Evolutionary conservation across 2,329 filamentous ascomycete species (phyloP).

Genomic region (Alternaria triticina): DNA sequence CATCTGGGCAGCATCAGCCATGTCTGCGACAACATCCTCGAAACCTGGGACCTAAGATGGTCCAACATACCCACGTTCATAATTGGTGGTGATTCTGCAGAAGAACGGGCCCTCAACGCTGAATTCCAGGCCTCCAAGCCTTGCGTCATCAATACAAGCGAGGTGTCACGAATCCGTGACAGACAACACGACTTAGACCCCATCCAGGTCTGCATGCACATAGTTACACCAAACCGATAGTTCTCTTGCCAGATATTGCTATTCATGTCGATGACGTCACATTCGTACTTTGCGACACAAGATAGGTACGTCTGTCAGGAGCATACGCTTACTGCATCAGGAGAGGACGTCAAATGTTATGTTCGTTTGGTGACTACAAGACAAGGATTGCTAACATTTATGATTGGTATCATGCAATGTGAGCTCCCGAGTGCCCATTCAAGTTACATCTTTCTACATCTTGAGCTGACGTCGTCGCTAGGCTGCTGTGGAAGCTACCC

Average conservation of each 20-base stretch:
- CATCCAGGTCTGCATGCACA: background rate
- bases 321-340: background rate
- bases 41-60: too few species aligned
- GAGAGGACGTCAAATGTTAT: background rate
- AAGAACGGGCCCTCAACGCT: too few species aligned
- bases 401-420: background rate
- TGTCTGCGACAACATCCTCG: too few species aligned
- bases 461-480: background rate
- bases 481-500: background rate
- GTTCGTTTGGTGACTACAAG: background rate
- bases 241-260: background rate
- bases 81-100: too few species aligned
- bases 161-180: background rate
- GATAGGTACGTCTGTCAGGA: background rate
- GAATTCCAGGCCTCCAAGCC: background rate
- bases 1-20: too few species aligned
- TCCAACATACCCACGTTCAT: too few species aligned
- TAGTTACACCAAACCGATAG: background rate
- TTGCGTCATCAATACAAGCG: background rate
- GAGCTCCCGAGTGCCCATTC: background rate
- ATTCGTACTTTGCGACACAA: background rate
- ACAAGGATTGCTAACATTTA: fast-evolving
- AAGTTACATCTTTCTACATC: too few species aligned
- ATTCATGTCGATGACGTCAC: background rate
- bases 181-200: background rate